Evolutionary conservation across 2,329 filamentous ascomycete species (phyloP).

Genomic region (Cytospora leucostoma): DNA sequence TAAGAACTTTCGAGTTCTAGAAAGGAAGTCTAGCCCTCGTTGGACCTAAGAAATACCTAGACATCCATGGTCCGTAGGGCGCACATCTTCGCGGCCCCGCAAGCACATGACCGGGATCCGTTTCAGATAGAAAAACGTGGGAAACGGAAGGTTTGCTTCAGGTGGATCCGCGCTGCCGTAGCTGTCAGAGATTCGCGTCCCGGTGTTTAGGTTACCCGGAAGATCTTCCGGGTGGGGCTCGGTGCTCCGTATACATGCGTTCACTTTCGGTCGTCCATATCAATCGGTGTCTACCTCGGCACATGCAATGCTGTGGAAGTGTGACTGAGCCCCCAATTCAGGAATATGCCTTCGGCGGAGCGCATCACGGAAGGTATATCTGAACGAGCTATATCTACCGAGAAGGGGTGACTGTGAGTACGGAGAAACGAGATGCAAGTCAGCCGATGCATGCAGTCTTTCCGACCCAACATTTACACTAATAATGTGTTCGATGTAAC

Average conservation of each 20-base stretch:
- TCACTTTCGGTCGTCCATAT: too few species aligned
- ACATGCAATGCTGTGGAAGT: too few species aligned
- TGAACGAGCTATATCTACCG: too few species aligned
- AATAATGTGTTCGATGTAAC: background rate
- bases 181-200: background rate
- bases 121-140: conserved; percentile 16
- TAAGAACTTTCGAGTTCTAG: too few species aligned
- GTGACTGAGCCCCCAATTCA: too few species aligned
- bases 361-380: too few species aligned
- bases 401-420: background rate
- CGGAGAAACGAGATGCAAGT: background rate
- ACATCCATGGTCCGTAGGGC: background rate
- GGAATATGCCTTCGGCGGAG: too few species aligned
- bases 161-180: background rate
- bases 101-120: background rate
- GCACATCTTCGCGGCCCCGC: conserved; percentile 1
- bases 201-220: background rate
- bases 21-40: too few species aligned
- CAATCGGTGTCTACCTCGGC: too few species aligned
- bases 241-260: background rate
- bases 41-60: too few species aligned
- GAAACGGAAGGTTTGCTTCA: background rate
- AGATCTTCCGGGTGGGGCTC: background rate
- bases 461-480: background rate
- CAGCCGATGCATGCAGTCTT: background rate